phyloP scores from a whole-genome alignment of 371 early-diverging fungal species.

The Nosema muscidifuracis region DNA sequence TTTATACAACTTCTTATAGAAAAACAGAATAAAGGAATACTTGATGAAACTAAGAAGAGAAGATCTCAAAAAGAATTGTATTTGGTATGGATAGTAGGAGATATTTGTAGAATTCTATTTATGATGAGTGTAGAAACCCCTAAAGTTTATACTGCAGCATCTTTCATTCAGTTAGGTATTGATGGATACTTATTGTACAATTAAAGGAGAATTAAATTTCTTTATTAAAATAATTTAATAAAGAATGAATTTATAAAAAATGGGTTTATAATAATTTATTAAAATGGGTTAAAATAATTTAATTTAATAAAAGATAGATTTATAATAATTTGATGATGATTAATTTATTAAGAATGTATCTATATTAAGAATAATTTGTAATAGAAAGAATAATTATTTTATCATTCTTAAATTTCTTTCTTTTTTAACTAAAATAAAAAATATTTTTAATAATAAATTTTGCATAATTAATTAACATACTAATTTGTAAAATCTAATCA shows the following conservation, averaged over 20 bases:
- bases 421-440: neutral
- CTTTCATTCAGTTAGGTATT: constrained; percentile 47
- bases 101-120: constrained; percentile 45
- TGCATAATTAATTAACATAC: neutral
- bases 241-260: no score
- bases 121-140: constrained; percentile 37
- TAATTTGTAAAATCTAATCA: no score
- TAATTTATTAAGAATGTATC: no score
- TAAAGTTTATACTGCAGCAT: constrained; percentile 24
- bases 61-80: constrained; percentile 49
- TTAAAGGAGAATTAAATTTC: no score
- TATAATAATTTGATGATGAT: no score
- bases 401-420: neutral
- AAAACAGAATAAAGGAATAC: constrained; percentile 24
- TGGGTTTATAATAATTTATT: no score
- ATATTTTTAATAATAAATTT: neutral
- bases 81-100: constrained; percentile 55
- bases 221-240: no score
- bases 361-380: no score
- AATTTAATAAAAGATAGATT: no score
- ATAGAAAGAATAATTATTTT: no score
- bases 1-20: constrained; percentile 44
- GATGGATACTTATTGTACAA: constrained; percentile 36
- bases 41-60: neutral
- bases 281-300: no score